A percentile compares a stretch with the other conserved stretches of the same genome.
phyloP scores from a whole-genome alignment of 768 basidiomycete species.

The Lentinula aciculospora region DNA sequence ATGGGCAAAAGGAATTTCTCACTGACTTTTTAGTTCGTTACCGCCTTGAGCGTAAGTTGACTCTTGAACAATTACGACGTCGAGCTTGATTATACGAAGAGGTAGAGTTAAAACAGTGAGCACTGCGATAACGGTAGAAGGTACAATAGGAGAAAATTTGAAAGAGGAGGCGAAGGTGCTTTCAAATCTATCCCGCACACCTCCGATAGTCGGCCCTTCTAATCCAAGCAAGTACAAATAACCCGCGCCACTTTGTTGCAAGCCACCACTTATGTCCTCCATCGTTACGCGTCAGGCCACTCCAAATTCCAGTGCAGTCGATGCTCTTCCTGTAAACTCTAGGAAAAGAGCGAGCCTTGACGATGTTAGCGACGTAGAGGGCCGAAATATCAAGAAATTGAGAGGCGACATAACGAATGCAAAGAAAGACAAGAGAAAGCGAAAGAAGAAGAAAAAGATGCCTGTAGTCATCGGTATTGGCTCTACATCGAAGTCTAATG shows the following conservation, averaged over 20 bases:
- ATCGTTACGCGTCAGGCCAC: conserved; percentile 1
- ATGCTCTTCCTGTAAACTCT: background rate
- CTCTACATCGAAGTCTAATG: background rate
- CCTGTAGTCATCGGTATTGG: background rate
- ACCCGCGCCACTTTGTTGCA: background rate
- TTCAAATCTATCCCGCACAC: background rate
- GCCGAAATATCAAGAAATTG: background rate
- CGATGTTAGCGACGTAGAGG: background rate
- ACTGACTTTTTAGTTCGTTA: background rate
- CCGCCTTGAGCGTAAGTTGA: background rate
- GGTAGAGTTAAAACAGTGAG: background rate
- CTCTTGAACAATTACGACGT: background rate
- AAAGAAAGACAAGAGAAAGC: conserved; percentile 6
- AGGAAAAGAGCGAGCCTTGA: background rate
- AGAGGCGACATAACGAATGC: background rate
- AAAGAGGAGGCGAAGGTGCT: background rate
- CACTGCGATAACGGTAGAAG: background rate
- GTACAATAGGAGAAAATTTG: background rate
- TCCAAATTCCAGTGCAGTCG: background rate
- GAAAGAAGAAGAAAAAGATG: conserved; percentile 8
- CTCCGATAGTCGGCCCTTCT: background rate
- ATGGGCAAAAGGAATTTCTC: background rate
- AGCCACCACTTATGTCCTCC: background rate
- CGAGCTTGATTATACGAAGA: background rate
- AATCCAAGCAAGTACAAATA: background rate